Conservation (phyloP, 1,284 basidiomycete species). For the Moesziomyces sp. region DNA sequence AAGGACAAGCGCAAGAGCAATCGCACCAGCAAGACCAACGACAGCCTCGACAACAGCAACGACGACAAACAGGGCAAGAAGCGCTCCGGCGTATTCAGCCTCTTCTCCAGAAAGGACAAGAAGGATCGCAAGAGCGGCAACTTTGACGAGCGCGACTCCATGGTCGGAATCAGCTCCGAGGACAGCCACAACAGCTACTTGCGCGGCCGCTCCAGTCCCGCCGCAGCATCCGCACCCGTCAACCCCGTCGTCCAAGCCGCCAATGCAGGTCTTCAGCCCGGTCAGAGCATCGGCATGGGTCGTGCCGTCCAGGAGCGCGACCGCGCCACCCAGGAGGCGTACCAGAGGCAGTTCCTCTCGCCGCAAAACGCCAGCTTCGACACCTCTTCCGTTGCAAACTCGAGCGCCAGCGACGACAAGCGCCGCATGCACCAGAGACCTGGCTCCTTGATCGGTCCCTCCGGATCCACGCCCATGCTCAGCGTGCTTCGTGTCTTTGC, state of each 20-base stretch:
- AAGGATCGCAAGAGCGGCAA: slow-evolving; percentile 60
- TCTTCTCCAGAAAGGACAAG: slow-evolving; percentile 64
- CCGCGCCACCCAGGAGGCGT: slow-evolving; percentile 56
- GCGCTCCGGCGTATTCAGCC: slow-evolving; percentile 62
- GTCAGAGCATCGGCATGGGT: slow-evolving; percentile 53
- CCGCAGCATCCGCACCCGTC: slow-evolving; percentile 6
- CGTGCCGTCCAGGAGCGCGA: slow-evolving; percentile 58
- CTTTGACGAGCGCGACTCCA: slow-evolving; percentile 49
- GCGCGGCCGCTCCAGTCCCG: slow-evolving; percentile 24
- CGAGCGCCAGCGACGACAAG: slow-evolving; percentile 14
- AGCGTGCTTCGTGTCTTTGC: slow-evolving; percentile 95
- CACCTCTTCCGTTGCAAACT: slow-evolving; percentile 9
- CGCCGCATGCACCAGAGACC: slow-evolving; percentile 48
- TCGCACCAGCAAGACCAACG: slow-evolving; percentile 46
- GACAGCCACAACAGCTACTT: slow-evolving; percentile 27
- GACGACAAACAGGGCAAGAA: slow-evolving; percentile 62
- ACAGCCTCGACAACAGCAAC: slow-evolving; percentile 30
- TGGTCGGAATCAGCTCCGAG: slow-evolving; percentile 49
- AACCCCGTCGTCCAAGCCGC: slow-evolving; percentile 33
- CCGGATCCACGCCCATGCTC: slow-evolving; percentile 78
- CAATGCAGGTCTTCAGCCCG: slow-evolving; percentile 38
- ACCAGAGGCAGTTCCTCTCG: slow-evolving; percentile 57
- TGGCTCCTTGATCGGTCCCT: slow-evolving; percentile 65
- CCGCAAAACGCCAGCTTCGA: slow-evolving; percentile 32
- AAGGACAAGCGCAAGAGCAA: slow-evolving; percentile 51